These are phyloP conservation scores for Umbelopsis sp. DNA, from an alignment of 371 early-diverging fungal species.

Conservation along the genomic window DNA sequence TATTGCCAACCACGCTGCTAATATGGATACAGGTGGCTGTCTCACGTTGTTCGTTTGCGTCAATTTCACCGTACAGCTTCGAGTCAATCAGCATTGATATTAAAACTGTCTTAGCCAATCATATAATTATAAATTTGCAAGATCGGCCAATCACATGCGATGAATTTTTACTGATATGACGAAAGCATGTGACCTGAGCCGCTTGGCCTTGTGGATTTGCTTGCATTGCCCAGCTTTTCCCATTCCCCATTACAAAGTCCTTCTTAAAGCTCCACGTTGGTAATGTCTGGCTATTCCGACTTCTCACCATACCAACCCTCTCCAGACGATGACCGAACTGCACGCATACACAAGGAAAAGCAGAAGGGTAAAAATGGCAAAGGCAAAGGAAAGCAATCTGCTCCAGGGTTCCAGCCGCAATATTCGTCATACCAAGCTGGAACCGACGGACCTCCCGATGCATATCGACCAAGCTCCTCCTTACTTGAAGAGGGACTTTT, in stretches of 20 bases:
- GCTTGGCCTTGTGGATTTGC: not conserved
- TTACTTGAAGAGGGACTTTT: constrained; percentile 45
- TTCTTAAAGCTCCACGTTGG: not conserved
- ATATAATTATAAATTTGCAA: too few relatives aligned
- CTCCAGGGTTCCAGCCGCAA: constrained; percentile 16
- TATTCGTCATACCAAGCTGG: constrained; percentile 32
- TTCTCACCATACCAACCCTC: constrained; percentile 57
- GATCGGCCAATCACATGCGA: not conserved
- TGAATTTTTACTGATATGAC: not conserved
- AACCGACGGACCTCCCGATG: not conserved
- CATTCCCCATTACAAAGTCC: not conserved
- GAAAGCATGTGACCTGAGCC: not conserved
- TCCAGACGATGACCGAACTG: constrained; percentile 52
- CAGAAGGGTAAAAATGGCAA: constrained; percentile 23
- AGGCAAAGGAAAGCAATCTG: constrained; percentile 20
- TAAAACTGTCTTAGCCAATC: too few relatives aligned
- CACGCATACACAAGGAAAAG: constrained; percentile 26
- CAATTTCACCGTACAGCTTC: too few relatives aligned
- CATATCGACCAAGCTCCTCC: constrained; percentile 21
- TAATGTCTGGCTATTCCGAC: constrained; percentile 35
- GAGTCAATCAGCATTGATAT: too few relatives aligned
- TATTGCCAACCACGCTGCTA: too few relatives aligned
- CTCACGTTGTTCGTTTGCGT: too few relatives aligned
- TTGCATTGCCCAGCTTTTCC: not conserved
- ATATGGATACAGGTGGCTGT: too few relatives aligned